Conservation (phyloP, 148 eudicot species). For the Silene conica region DNA sequence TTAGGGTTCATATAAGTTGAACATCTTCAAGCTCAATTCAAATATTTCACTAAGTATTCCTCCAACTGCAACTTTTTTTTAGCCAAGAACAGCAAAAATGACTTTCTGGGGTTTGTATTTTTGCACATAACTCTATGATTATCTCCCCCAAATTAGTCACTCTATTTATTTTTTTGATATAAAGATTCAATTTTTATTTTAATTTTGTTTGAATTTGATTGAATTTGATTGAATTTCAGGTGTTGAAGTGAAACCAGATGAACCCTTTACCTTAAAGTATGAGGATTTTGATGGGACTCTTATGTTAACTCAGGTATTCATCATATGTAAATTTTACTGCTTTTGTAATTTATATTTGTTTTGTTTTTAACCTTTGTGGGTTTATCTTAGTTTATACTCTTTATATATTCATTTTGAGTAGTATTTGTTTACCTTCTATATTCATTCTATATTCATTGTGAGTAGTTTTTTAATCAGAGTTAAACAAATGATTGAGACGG, state of each 20-base stretch:
- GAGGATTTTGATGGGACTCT: constrained; percentile 49
- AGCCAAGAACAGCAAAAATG: constrained; percentile 16
- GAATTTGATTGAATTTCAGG: constrained; percentile 23
- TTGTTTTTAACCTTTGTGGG: neutral
- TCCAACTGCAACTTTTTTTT: neutral
- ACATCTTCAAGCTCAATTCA: neutral
- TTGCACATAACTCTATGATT: neutral
- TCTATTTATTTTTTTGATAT: neutral
- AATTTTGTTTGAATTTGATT: neutral
- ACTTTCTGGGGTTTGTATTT: constrained; percentile 34
- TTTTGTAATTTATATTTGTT: neutral
- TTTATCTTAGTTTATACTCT: neutral
- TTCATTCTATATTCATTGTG: too few species aligned
- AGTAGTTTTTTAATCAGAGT: too few species aligned
- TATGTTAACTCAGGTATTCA: constrained; percentile 62
- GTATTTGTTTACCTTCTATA: too few species aligned
- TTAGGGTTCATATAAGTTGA: constrained; percentile 16
- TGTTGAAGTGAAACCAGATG: constrained; percentile 32
- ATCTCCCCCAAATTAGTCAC: too few species aligned
- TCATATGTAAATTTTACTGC: neutral
- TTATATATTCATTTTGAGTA: too few species aligned
- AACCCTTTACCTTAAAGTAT: constrained; percentile 33
- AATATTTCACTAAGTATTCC: too few species aligned
- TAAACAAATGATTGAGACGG: too few species aligned
- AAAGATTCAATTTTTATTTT: neutral